Percentiles rank a stretch among this genome's conserved stretches.
These are phyloP conservation scores for Lycium barbarum DNA, from an alignment of 257 asterid species.

Conservation along the genomic window DNA sequence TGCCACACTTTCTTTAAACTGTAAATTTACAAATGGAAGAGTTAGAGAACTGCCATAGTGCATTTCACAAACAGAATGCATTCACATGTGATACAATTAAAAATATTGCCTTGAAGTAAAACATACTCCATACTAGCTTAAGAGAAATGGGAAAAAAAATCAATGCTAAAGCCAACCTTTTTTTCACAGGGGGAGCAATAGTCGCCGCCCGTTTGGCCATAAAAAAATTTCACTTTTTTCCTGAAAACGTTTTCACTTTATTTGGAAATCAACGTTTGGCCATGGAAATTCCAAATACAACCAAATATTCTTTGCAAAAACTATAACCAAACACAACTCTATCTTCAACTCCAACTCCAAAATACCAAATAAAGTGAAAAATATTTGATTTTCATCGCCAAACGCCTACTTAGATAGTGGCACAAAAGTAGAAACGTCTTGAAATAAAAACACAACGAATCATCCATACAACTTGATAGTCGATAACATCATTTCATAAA, in stretches of 20 bases:
- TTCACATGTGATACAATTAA: neutral
- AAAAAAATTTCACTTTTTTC: no score
- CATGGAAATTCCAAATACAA: no score
- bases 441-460: no score
- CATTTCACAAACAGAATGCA: neutral
- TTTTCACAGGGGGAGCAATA: neutral
- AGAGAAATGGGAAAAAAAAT: neutral
- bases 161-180: neutral
- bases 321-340: no score
- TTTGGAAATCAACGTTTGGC: no score
- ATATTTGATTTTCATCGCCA: no score
- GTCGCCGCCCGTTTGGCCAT: neutral
- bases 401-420: no score
- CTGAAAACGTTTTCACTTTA: no score
- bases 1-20: slow-evolving; percentile 96
- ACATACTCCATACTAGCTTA: neutral
- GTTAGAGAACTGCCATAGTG: slow-evolving; percentile 2
- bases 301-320: no score
- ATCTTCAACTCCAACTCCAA: no score
- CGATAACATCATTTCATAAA: neutral
- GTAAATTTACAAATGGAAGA: slow-evolving; percentile 28
- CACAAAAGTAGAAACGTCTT: no score
- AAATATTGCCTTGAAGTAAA: neutral
- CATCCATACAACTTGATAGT: neutral
- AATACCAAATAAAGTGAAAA: no score